Evolutionary conservation across 129 eudicot species (phyloP), one percentile per base, ranked within the genome.

Genomic region (Saposhnikovia divaricata): DNA sequence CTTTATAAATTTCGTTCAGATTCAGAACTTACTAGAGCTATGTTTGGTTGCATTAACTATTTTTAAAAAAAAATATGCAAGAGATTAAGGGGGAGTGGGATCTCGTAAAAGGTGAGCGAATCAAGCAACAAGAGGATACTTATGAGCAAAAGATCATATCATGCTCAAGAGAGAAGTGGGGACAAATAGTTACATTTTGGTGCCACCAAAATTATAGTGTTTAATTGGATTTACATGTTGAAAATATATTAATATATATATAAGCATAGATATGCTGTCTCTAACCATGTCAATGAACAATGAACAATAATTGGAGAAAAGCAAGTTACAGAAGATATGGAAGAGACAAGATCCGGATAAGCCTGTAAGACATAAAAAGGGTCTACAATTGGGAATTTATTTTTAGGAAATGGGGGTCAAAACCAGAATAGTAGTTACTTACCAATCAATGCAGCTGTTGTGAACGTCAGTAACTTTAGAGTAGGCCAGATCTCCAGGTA

Each of bases 361-460:
- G 19, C 46, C 76, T 40, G 4, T 9, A 37, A 21, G 27, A 72
- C 28, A 72, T 44, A 6, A 14, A 9, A 72, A 18, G 28, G 28
- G 42, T 71, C n/a, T 71, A 39, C 28, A 16, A 39, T 71, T 16
- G n/a, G 5, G 25, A 34, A 59, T 59, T 59, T 59, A n/a, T 13
- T 59, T 59, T 59, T n/a, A 28, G 0, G 31, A 59, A 12, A 66
- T 7, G 21, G 59, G 23, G 2, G 14, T 45, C 8, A 74, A 25
- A n/a, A 6, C 77, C 46, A 3, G 28, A 5, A 44, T 10, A 63
- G 15, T 25, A 12, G 12, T 12, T n/a, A 55, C 89, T 42, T 82
- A 95, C 99, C 99, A 95, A 23, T 79, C 87, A 79, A 89, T 77
- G 83, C 97, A 92, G 80, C 86, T 87, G 34, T 28, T 79, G 75